phyloP scores from a whole-genome alignment of 164 flowering plant genomes.

The Tetrastigma voinierianum region DNA sequence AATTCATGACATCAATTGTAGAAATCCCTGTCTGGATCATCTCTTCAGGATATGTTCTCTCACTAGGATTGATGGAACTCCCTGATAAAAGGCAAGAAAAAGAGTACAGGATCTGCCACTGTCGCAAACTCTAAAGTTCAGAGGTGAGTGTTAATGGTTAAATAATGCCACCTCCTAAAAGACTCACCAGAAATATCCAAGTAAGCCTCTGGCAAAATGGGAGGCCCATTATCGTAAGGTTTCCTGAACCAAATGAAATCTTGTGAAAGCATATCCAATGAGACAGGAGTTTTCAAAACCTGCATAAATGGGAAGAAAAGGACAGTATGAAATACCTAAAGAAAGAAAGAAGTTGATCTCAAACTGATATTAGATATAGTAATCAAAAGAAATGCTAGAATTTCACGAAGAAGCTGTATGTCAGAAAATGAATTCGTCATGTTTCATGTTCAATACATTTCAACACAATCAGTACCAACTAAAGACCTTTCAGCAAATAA shows the following conservation, averaged over 20 bases:
- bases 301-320: constrained; percentile 20
- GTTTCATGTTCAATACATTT: neutral
- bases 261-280: constrained; percentile 95
- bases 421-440: neutral
- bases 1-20: constrained; percentile 99
- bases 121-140: neutral
- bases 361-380: too few relatives aligned
- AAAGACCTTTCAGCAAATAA: neutral
- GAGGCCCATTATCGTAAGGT: constrained; percentile 98
- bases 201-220: constrained; percentile 95
- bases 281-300: constrained; percentile 98
- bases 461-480: neutral
- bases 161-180: neutral
- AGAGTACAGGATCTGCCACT: constrained; percentile 3
- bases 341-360: neutral
- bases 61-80: constrained; percentile 98
- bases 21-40: constrained; percentile 99
- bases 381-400: too few relatives aligned
- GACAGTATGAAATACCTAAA: neutral
- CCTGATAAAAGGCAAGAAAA: constrained; percentile 29
- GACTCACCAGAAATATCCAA: constrained; percentile 89
- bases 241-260: constrained; percentile 95
- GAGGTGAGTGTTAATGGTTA: neutral
- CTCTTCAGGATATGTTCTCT: constrained; percentile 99
- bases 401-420: neutral